Percentiles rank a stretch among this genome's conserved stretches.
These are phyloP conservation scores for Yamadazyma tumulicola DNA, from an alignment of 805 yeast genomes.

Conservation along the genomic window DNA sequence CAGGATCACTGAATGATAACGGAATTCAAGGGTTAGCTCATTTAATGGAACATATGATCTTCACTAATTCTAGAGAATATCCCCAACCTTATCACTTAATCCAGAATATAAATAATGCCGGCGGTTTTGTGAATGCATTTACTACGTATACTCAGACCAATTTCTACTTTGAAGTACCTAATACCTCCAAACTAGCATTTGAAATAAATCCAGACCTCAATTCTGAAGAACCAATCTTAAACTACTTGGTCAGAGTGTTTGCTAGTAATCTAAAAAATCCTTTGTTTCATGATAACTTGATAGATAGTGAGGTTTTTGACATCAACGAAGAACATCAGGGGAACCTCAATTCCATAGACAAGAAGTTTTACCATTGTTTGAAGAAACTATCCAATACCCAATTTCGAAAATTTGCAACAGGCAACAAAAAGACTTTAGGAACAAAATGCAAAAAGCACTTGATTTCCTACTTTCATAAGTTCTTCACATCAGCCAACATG, in stretches of 20 bases:
- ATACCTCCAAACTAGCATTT: neutral
- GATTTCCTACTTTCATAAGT: conserved; percentile 35
- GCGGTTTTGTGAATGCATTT: conserved; percentile 64
- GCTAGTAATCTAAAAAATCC: conserved; percentile 52
- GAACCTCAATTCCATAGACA: conserved; percentile 43
- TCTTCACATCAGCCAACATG: conserved; percentile 49
- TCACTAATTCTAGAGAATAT: conserved; percentile 49
- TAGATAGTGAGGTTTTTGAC: conserved; percentile 53
- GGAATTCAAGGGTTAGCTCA: conserved; percentile 82
- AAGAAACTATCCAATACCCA: conserved; percentile 50
- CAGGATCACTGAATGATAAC: conserved; percentile 77
- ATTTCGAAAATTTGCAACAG: conserved; percentile 64
- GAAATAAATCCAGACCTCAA: conserved; percentile 22
- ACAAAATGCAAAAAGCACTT: conserved; percentile 33
- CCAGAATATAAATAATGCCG: conserved; percentile 39
- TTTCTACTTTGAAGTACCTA: conserved; percentile 60
- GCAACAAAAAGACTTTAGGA: conserved; percentile 50
- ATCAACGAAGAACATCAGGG: conserved; percentile 64
- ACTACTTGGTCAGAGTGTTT: conserved; percentile 45
- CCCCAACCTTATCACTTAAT: conserved; percentile 48
- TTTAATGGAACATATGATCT: conserved; percentile 26
- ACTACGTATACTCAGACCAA: conserved; percentile 68
- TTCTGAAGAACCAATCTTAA: conserved; percentile 37
- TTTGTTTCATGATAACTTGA: conserved; percentile 37
- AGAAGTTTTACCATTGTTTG: conserved; percentile 56